A percentile compares a stretch with the other conserved stretches of the same genome.
Conservation (phyloP, 345 rosid species). For the Combretum micranthum region DNA sequence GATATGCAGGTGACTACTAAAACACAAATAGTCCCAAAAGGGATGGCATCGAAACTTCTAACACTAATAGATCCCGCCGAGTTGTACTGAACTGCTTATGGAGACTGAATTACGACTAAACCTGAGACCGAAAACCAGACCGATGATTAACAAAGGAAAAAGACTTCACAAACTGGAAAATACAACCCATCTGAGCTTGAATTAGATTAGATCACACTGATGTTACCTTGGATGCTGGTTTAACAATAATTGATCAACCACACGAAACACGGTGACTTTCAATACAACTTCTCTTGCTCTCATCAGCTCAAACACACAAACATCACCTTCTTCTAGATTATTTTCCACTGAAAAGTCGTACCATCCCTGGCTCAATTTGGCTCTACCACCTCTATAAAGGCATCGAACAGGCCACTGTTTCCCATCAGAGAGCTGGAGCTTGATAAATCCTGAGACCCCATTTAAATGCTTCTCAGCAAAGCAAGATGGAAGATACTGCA, state of each 20-base stretch:
- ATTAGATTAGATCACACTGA: background rate
- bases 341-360: slow-evolving; percentile 42
- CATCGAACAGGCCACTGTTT: slow-evolving; percentile 47
- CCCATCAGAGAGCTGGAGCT: slow-evolving; percentile 32
- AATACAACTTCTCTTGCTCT: slow-evolving; percentile 25
- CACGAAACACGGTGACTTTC: slow-evolving; percentile 49
- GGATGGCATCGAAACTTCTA: slow-evolving; percentile 5
- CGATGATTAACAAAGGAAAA: slow-evolving; percentile 1
- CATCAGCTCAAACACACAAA: slow-evolving; percentile 51
- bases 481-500: slow-evolving; percentile 45
- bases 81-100: slow-evolving; percentile 7
- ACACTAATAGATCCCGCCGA: slow-evolving; percentile 6
- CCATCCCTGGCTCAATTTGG: slow-evolving; percentile 52
- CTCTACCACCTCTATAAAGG: slow-evolving; percentile 16
- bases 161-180: background rate
- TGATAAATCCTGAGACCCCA: slow-evolving; percentile 27
- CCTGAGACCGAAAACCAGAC: slow-evolving; percentile 8
- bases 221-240: slow-evolving; percentile 9
- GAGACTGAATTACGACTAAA: slow-evolving; percentile 12
- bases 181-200: background rate
- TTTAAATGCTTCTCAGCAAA: slow-evolving; percentile 40
- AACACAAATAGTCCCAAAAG: slow-evolving; percentile 5
- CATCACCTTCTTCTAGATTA: slow-evolving; percentile 50
- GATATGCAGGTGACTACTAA: slow-evolving; percentile 1
- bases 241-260: slow-evolving; percentile 18